phyloP scores from a whole-genome alignment of 116 monocot species.

The Trichopus zeylanicus region DNA sequence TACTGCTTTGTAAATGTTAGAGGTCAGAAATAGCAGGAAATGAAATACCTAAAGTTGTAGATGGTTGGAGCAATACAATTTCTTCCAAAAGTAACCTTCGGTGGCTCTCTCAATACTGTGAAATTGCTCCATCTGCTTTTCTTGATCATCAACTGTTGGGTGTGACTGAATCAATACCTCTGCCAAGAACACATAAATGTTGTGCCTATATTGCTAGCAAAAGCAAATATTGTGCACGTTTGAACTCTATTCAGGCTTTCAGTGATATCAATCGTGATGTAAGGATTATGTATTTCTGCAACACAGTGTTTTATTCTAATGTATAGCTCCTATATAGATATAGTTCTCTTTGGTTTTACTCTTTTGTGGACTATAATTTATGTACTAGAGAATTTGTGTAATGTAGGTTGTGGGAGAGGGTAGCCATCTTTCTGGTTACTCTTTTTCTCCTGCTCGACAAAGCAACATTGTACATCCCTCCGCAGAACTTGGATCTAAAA shows the following conservation, averaged over 20 bases:
- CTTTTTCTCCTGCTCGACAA: conserved; percentile 88
- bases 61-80: conserved; percentile 29
- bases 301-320: neutral
- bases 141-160: conserved; percentile 18
- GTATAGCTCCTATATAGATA: no score
- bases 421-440: conserved; percentile 85
- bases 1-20: conserved; percentile 26
- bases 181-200: conserved; percentile 71
- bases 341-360: neutral
- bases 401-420: conserved; percentile 88
- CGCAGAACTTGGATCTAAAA: conserved; percentile 85
- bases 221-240: conserved; percentile 83
- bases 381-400: neutral
- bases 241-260: conserved; percentile 91
- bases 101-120: conserved; percentile 55
- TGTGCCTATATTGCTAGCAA: conserved; percentile 91
- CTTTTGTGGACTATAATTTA: conserved; percentile 3
- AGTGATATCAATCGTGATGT: conserved; percentile 97
- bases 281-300: conserved; percentile 16
- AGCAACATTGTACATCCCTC: conserved; percentile 92
- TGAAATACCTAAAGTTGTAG: conserved; percentile 29
- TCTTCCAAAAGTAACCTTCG: conserved; percentile 30
- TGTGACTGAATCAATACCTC: conserved; percentile 18
- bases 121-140: conserved; percentile 50
- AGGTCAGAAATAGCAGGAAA: conserved; percentile 56